Evolutionary conservation across 805 yeast genomes (phyloP).

Genomic region (Candida gorgasii): DNA sequence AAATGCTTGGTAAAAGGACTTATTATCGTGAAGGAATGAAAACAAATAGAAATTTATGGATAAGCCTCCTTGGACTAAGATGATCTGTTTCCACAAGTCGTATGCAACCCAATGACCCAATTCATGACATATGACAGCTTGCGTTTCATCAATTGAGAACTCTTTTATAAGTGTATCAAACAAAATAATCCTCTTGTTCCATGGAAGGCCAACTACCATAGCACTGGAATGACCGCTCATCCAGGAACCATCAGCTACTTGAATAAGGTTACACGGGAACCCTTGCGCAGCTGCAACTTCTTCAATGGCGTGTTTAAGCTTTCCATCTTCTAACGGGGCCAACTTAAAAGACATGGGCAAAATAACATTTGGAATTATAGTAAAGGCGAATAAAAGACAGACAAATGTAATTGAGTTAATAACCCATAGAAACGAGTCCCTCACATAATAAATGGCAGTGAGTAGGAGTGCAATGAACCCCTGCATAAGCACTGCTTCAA

Average conservation of each 20-base stretch:
- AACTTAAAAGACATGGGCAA: conserved; percentile 89
- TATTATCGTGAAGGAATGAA: conserved; percentile 1
- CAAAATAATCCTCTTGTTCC: conserved; percentile 92
- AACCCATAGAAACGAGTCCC: neutral
- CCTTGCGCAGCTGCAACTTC: conserved; percentile 70
- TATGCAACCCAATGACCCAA: conserved; percentile 1
- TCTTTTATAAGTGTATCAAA: conserved; percentile 86
- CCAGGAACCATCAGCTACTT: conserved; percentile 89
- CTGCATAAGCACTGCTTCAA: conserved; percentile 51
- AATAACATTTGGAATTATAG: conserved; percentile 78
- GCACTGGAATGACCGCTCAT: conserved; percentile 96
- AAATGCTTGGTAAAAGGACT: conserved; percentile 5
- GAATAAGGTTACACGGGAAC: conserved; percentile 82
- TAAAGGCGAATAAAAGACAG: conserved; percentile 70
- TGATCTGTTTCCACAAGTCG: neutral
- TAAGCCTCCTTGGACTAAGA: neutral
- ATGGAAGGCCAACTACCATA: conserved; percentile 90
- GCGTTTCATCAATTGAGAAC: conserved; percentile 63
- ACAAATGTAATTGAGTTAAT: conserved; percentile 66
- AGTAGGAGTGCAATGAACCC: neutral
- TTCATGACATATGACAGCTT: conserved; percentile 3
- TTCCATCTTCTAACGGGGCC: conserved; percentile 85
- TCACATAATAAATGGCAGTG: neutral
- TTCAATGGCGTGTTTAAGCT: conserved; percentile 76
- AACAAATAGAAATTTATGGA: conserved; percentile 3